These are phyloP conservation scores for Magnaporthiopsis poae DNA, from an alignment of 2,329 filamentous ascomycete genomes.

Conservation along the genomic window DNA sequence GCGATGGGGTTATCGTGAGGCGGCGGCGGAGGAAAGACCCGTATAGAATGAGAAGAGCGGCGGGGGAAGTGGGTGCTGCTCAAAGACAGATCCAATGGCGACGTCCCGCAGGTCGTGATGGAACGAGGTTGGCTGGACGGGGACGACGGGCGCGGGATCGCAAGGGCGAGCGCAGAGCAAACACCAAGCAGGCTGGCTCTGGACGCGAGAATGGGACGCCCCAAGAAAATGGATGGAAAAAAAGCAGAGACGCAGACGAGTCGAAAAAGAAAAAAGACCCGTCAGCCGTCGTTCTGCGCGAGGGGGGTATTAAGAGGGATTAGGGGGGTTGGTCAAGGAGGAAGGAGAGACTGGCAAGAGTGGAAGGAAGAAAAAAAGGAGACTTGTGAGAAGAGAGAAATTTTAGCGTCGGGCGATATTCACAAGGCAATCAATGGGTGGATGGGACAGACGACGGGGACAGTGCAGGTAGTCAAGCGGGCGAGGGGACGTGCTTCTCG, in stretches of 20 bases:
- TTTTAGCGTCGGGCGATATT: slow-evolving; percentile 10
- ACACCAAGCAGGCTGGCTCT: not conserved
- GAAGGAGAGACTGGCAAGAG: slow-evolving; percentile 11
- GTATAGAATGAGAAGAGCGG: slow-evolving; percentile 7
- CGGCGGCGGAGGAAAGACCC: not conserved
- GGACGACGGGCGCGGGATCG: not conserved
- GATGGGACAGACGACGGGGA: not conserved
- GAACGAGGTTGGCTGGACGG: not conserved
- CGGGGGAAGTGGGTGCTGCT: not conserved
- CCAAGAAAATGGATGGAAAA: slow-evolving; percentile 2
- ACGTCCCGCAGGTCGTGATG: not conserved
- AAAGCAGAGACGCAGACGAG: slow-evolving; percentile 7
- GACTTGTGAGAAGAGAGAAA: slow-evolving; percentile 7
- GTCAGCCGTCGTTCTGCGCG: slow-evolving; percentile 2
- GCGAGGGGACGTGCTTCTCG: slow-evolving; percentile 5
- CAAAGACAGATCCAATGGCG: slow-evolving; percentile 5
- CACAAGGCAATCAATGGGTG: slow-evolving; percentile 9
- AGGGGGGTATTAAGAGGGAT: slow-evolving; percentile 8
- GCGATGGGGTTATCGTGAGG: too few species aligned
- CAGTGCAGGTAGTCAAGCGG: not conserved
- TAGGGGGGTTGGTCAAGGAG: slow-evolving; percentile 11
- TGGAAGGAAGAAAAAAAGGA: slow-evolving; percentile 3
- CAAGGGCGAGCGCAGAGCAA: not conserved
- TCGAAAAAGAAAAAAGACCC: not conserved
- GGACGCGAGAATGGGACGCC: not conserved